Base-by-base conservation (phyloP, 179 eudicot species). In the Silene noctiflora region DNA sequence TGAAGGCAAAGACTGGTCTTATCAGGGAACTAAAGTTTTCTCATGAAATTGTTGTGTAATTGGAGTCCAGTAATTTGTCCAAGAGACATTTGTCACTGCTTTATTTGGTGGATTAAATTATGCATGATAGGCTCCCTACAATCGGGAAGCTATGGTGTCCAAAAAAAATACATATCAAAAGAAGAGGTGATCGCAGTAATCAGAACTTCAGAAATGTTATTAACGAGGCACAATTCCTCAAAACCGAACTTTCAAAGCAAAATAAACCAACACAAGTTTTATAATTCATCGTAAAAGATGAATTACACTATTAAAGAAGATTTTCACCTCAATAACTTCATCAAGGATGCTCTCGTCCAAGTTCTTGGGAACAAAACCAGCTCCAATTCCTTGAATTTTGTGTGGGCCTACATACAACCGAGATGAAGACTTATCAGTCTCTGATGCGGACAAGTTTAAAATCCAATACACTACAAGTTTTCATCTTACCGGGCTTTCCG, bases 331-430 rank as follows among this genome's bases (percentile, higher is more conserved):
- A 71, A 93, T 83, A 66, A 93, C 93, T 93, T 93, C 98, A 80
- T 93, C 98, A 65, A 93, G 78, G 71, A 93, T 31, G 63, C 82
- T 82, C 81, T 79, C 84, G 71, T 94, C 91, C 77, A 92, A 87
- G 73, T 91, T 92, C 70, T 82, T 79, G 72, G 98, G 98, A 39
- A 94, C 87, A 86, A 94, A 91, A 83, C 97, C 97, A 77, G 98
- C 97, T 81, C 98, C 98, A 78, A 94, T 85, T 69, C 98, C 98
- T 92, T 94, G 98, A 86, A 94, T 94, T 82, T 90, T 94, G 87
- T 94, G 98, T 70, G 98, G 96, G 79, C 98, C 98, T 93, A 77
- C 85, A 83, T 75, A 31, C 33, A 55, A 79, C 69, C 25, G 39
- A 75, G 71, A 62, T 51, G 65, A 79, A 75, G 12, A 65, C 61